These are phyloP conservation scores for Pythium graminicola DNA, from an alignment of 352 stramenopile species.

Conservation along the genomic window DNA sequence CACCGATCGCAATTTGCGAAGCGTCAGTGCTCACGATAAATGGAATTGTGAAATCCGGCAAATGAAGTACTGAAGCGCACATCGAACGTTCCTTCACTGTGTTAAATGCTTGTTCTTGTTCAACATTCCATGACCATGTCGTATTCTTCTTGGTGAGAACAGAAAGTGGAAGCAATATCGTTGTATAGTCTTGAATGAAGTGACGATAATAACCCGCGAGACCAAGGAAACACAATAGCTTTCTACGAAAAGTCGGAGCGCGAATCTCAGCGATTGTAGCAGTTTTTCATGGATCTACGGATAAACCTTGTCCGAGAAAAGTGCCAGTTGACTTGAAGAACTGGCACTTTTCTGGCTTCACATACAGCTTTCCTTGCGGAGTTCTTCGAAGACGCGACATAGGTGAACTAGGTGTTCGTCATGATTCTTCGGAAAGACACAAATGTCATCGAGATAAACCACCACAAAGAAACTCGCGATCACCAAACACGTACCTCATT, in stretches of 20 bases:
- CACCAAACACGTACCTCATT: background rate
- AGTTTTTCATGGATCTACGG: background rate
- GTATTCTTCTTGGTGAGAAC: background rate
- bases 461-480: slow-evolving; percentile 4
- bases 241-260: background rate
- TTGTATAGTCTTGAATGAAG: background rate
- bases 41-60: background rate
- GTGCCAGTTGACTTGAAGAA: background rate
- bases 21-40: slow-evolving; percentile 11
- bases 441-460: slow-evolving; percentile 5
- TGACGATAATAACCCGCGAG: background rate
- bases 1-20: background rate
- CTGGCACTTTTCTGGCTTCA: background rate
- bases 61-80: background rate
- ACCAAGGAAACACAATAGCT: background rate
- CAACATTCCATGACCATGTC: background rate
- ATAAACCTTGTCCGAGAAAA: background rate
- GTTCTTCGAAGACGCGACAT: background rate
- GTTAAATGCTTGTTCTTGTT: slow-evolving; percentile 10
- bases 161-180: background rate
- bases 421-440: background rate
- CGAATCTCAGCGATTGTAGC: background rate
- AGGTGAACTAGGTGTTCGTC: background rate
- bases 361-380: slow-evolving; percentile 1
- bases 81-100: background rate